Conservation (phyloP, 441 rosid genomes). For the Arabidopsis lyrata region DNA sequence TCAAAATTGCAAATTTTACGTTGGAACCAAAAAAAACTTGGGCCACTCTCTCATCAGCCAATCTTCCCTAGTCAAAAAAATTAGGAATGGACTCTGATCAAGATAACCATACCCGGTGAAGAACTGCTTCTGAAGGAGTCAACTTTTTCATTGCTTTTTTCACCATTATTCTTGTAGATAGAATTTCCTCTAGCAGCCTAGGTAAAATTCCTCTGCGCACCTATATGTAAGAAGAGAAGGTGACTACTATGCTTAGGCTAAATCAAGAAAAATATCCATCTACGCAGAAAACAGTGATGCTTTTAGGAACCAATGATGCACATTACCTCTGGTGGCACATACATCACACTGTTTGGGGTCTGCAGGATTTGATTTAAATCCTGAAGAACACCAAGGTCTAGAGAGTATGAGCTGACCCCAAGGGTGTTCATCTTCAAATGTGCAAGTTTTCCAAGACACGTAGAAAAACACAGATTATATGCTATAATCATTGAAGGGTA, state of each 20-base stretch:
- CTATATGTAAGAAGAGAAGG: conserved; percentile 52
- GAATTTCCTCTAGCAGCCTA: conserved; percentile 91
- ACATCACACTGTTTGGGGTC: conserved; percentile 89
- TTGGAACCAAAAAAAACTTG: conserved; percentile 19
- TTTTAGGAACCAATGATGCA: conserved; percentile 19
- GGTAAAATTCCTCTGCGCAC: conserved; percentile 86
- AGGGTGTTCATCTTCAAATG: conserved; percentile 71
- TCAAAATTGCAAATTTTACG: conserved; percentile 3
- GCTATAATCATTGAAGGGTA: conserved; percentile 99
- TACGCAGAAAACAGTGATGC: conserved; percentile 16
- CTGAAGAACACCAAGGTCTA: conserved; percentile 60
- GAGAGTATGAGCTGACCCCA: conserved; percentile 82
- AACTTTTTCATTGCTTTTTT: conserved; percentile 93
- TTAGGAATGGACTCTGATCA: conserved; percentile 24
- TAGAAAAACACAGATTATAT: conserved; percentile 94
- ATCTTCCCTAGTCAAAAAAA: conserved; percentile 15
- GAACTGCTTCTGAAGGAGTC: conserved; percentile 80
- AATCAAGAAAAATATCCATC: conserved; percentile 19
- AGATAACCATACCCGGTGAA: conserved; percentile 74
- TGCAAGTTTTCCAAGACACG: conserved; percentile 88
- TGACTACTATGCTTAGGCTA: conserved; percentile 13
- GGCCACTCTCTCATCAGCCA: conserved; percentile 1
- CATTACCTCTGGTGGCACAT: conserved; percentile 80
- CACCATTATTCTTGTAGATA: conserved; percentile 96
- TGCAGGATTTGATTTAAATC: conserved; percentile 69